These are phyloP conservation scores for Rusavskia elegans DNA, from an alignment of 495 filamentous ascomycete species.

Conservation along the genomic window DNA sequence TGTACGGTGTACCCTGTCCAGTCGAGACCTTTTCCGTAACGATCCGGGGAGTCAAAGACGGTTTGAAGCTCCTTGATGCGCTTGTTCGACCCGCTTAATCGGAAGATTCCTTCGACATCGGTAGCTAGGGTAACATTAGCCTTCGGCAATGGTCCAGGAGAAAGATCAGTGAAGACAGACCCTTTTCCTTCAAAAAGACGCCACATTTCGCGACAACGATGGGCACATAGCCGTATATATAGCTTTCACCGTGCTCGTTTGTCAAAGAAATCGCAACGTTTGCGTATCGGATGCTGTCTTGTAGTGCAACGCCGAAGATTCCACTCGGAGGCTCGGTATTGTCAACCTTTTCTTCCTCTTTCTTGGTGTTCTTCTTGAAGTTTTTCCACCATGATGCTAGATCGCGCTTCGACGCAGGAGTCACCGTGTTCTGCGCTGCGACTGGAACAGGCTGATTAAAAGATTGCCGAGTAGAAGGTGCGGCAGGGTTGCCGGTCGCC, in stretches of 20 bases:
- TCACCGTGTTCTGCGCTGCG: constrained; percentile 20
- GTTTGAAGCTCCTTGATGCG: constrained; percentile 91
- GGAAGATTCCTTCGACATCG: constrained; percentile 93
- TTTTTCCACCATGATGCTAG: constrained; percentile 84
- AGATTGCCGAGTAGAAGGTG: constrained; percentile 21
- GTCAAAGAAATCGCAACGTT: constrained; percentile 96
- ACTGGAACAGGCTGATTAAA: constrained; percentile 14
- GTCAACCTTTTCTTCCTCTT: constrained; percentile 67
- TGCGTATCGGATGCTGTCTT: constrained; percentile 89
- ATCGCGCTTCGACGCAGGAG: constrained; percentile 62
- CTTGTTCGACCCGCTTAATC: constrained; percentile 89
- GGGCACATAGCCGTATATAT: constrained; percentile 96
- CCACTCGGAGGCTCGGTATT: constrained; percentile 23
- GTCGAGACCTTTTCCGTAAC: constrained; percentile 91
- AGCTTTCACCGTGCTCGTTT: constrained; percentile 79
- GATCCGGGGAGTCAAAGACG: constrained; percentile 85
- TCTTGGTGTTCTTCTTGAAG: constrained; percentile 60
- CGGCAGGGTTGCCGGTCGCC: constrained; percentile 16
- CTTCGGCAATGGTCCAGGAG: neutral
- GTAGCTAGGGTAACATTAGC: constrained; percentile 46
- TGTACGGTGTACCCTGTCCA: constrained; percentile 98
- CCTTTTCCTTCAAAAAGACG: constrained; percentile 96
- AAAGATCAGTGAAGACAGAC: constrained; percentile 30
- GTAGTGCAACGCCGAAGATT: constrained; percentile 92
- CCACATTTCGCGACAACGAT: constrained; percentile 98